A percentile compares a stretch with the other conserved stretches of the same genome.
phyloP scores from a whole-genome alignment of 108 stramenopile species.

The Parietichytrium sp. region DNA sequence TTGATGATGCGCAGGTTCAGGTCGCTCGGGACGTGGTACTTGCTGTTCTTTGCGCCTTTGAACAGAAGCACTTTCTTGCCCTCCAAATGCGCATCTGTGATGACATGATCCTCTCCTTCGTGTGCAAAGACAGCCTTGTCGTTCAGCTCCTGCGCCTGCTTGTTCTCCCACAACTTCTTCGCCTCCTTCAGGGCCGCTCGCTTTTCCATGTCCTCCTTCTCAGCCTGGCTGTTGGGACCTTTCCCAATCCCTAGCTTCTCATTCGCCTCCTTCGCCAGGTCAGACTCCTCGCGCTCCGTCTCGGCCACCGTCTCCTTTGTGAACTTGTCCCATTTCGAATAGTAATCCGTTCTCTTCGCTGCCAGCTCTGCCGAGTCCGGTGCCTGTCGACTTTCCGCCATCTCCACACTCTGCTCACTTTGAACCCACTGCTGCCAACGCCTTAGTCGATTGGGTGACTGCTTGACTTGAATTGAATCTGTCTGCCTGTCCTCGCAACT shows the following conservation, averaged over 20 bases:
- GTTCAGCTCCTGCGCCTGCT: neutral
- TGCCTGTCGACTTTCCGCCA: no score
- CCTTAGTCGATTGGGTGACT: no score
- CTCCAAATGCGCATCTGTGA: neutral
- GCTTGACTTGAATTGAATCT: no score
- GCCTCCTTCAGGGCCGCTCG: neutral
- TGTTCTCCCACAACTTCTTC: constrained; percentile 21
- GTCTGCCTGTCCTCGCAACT: no score
- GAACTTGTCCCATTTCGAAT: constrained; percentile 35
- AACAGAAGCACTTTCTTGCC: neutral
- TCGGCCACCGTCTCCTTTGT: constrained; percentile 30
- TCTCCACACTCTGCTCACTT: no score
- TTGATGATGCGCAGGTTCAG: constrained; percentile 2
- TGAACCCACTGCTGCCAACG: no score
- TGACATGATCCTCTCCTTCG: neutral
- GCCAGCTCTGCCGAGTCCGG: constrained; percentile 22
- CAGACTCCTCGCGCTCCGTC: neutral
- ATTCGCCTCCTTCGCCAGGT: neutral
- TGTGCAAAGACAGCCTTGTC: neutral
- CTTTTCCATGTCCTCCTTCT: constrained; percentile 13
- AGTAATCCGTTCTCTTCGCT: neutral
- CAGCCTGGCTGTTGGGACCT: constrained; percentile 21
- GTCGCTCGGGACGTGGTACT: neutral
- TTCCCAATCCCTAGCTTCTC: neutral
- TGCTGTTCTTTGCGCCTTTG: constrained; percentile 20